Conservation (phyloP, 176 grass and related monocot genomes). For the Aegilops speltoides region DNA sequence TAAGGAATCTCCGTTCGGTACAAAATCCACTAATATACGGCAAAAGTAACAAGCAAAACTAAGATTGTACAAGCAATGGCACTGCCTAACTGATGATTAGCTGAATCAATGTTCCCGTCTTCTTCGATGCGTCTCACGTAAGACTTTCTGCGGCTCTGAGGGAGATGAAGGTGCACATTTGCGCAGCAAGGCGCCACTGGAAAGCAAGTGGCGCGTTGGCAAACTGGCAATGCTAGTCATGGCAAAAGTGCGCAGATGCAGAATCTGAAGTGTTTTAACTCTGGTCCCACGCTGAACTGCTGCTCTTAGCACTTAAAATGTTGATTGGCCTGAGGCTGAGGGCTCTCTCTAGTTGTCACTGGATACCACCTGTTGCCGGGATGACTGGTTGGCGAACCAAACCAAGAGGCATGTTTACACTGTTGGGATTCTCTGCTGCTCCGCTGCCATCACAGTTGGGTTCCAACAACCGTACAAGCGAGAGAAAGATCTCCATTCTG, state of each 20-base stretch:
- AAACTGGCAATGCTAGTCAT: constrained; percentile 79
- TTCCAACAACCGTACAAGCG: constrained; percentile 62
- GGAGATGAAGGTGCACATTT: constrained; percentile 12
- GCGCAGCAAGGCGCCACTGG: constrained; percentile 3
- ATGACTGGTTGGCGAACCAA: constrained; percentile 60
- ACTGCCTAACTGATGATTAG: constrained; percentile 22
- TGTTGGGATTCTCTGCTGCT: constrained; percentile 38
- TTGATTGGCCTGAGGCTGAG: constrained; percentile 8
- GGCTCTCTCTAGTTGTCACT: constrained; percentile 31
- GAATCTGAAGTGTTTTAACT: not conserved
- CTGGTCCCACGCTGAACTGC: constrained; percentile 23
- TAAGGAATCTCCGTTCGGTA: constrained; percentile 29
- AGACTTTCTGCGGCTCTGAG: not conserved
- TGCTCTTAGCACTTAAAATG: constrained; percentile 71
- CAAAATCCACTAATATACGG: constrained; percentile 29
- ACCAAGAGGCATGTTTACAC: constrained; percentile 42
- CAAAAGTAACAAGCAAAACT: constrained; percentile 25
- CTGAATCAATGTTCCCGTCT: not conserved
- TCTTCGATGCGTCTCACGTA: not conserved
- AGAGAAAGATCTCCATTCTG: constrained; percentile 79
- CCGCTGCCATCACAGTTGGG: constrained; percentile 37
- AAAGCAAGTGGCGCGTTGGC: constrained; percentile 30
- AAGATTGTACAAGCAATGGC: constrained; percentile 43
- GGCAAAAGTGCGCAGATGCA: constrained; percentile 42
- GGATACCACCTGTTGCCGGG: constrained; percentile 61